Percentiles rank a stretch among this genome's conserved stretches.
phyloP scores from a whole-genome alignment of 179 eudicot species.

The Spinacia oleracea region DNA sequence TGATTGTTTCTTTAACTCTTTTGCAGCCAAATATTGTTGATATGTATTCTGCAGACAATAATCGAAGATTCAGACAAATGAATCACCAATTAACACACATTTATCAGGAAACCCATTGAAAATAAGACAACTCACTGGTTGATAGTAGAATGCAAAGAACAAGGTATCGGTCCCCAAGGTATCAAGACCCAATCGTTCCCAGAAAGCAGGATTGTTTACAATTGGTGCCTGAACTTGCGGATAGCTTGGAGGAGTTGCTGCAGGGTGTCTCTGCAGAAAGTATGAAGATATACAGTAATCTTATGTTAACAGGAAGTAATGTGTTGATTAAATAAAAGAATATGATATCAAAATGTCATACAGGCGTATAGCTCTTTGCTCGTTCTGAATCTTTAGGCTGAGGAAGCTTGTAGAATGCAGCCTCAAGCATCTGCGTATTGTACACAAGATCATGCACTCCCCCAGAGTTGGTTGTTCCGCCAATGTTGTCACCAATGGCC shows the following conservation, averaged over 20 bases:
- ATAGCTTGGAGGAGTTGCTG: slow-evolving; percentile 80
- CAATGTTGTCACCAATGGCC: slow-evolving; percentile 81
- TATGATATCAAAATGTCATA: slow-evolving; percentile 37
- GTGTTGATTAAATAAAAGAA: neutral
- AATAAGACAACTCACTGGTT: slow-evolving; percentile 51
- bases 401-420: slow-evolving; percentile 84
- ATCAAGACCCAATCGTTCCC: slow-evolving; percentile 92
- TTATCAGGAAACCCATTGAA: slow-evolving; percentile 2
- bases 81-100: slow-evolving; percentile 9
- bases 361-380: slow-evolving; percentile 83
- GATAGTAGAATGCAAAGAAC: slow-evolving; percentile 90
- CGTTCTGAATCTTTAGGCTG: slow-evolving; percentile 95
- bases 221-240: slow-evolving; percentile 99
- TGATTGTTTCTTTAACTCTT: slow-evolving; percentile 91
- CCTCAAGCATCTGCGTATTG: slow-evolving; percentile 88
- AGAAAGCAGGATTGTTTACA: slow-evolving; percentile 88
- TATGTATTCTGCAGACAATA: slow-evolving; percentile 73
- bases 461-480: slow-evolving; percentile 62
- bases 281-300: neutral
- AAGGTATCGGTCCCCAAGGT: slow-evolving; percentile 70
- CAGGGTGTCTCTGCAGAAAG: slow-evolving; percentile 74
- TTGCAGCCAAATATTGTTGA: slow-evolving; percentile 96
- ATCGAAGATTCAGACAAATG: neutral
- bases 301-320: neutral
- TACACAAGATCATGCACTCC: slow-evolving; percentile 66